These are phyloP conservation scores for Fonsecaea erecta DNA, from an alignment of 2,329 filamentous ascomycete species.

Conservation along the genomic window DNA sequence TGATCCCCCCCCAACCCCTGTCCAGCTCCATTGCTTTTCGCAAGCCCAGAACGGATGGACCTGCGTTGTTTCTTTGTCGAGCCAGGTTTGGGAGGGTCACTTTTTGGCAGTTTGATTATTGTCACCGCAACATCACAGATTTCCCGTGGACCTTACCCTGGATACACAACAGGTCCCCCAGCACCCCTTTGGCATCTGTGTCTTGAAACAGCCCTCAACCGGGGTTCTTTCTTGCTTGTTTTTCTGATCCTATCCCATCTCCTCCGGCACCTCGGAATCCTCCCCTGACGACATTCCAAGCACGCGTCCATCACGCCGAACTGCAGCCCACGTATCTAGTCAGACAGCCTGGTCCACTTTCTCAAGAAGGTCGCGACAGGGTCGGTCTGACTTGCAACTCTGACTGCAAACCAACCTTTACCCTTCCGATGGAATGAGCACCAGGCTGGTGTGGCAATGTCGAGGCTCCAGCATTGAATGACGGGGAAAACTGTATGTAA, in stretches of 20 bases:
- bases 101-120: conserved; percentile 18
- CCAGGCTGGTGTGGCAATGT: conserved; percentile 26
- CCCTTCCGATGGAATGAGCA: conserved; percentile 23
- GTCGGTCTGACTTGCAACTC: conserved; percentile 26
- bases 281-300: conserved; percentile 31
- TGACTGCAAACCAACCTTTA: conserved; percentile 3
- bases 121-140: conserved; percentile 25
- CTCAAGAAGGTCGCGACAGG: conserved; percentile 28
- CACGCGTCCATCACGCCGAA: conserved; percentile 20
- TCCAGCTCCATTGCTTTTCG: background rate
- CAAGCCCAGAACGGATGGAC: conserved; percentile 16
- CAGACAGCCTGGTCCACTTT: conserved; percentile 17
- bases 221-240: conserved; percentile 9
- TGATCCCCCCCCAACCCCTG: conserved; percentile 13
- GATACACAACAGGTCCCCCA: background rate
- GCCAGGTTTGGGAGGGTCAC: conserved; percentile 10
- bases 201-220: conserved; percentile 11
- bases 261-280: conserved; percentile 22
- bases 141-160: background rate
- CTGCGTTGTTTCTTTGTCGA: conserved; percentile 4
- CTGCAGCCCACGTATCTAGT: conserved; percentile 17
- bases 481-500: conserved; percentile 23
- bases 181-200: conserved; percentile 4
- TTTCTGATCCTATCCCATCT: background rate
- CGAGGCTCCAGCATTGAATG: conserved; percentile 15